Percentiles rank a stretch among this genome's conserved stretches.
These are phyloP conservation scores for Penicillium freii DNA, from an alignment of 2,329 filamentous ascomycete species.

Conservation along the genomic window DNA sequence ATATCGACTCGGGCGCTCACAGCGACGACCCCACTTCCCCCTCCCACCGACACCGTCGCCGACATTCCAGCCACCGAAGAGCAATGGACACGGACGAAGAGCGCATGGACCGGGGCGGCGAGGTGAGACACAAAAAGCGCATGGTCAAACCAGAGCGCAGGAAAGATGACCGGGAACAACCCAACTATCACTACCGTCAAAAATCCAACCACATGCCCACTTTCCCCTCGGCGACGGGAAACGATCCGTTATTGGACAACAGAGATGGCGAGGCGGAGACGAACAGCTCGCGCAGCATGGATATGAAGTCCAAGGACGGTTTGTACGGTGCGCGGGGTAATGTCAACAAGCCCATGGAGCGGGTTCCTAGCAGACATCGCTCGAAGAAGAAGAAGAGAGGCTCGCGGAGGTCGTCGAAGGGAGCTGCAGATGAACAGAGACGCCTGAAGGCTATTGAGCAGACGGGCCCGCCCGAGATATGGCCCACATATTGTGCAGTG, in stretches of 20 bases:
- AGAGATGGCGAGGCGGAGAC: conserved; percentile 56
- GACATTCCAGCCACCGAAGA: conserved; percentile 48
- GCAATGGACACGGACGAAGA: conserved; percentile 50
- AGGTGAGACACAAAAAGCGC: conserved; percentile 73
- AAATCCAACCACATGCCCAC: conserved; percentile 92
- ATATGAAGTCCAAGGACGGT: conserved; percentile 47
- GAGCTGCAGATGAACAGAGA: conserved; percentile 59
- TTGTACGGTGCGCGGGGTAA: conserved; percentile 35
- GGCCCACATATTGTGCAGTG: conserved; percentile 93
- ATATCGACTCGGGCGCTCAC: conserved; percentile 65
- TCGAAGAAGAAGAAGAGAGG: conserved; percentile 57
- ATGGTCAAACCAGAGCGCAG: conserved; percentile 85
- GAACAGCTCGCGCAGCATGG: conserved; percentile 63
- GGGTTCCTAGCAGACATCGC: conserved; percentile 39
- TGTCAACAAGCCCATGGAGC: conserved; percentile 45
- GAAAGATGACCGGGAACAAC: conserved; percentile 79
- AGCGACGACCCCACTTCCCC: conserved; percentile 37
- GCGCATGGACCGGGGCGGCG: conserved; percentile 51
- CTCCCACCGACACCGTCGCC: conserved; percentile 42
- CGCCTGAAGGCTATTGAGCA: conserved; percentile 60
- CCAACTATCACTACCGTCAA: conserved; percentile 93
- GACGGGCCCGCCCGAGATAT: conserved; percentile 77
- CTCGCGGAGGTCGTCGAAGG: conserved; percentile 60
- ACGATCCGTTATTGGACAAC: conserved; percentile 76
- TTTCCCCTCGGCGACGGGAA: conserved; percentile 85